A percentile compares a stretch with the other conserved stretches of the same genome.
Evolutionary conservation across 208 protist species (phyloP).

Genomic region (Leishmania arabica): DNA sequence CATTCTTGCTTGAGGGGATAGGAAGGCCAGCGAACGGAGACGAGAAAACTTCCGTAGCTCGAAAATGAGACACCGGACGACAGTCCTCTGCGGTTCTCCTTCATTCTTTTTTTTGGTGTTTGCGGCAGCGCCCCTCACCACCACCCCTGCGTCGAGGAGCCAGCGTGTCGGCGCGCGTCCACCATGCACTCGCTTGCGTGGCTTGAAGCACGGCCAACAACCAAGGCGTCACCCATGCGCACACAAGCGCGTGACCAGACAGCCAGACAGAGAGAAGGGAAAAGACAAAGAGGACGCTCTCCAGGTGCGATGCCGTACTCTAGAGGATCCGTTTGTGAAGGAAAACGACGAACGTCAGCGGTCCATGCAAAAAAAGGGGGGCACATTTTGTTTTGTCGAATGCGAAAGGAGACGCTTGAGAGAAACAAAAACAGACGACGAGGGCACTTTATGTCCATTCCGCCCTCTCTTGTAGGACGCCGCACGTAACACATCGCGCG

Average conservation of each 20-base stretch:
- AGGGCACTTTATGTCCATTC: neutral
- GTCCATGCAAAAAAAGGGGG: neutral
- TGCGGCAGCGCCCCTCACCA: neutral
- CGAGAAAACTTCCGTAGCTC: neutral
- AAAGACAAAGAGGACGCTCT: neutral
- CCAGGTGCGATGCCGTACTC: neutral
- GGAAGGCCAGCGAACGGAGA: neutral
- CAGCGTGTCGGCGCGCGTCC: neutral
- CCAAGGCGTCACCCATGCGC: neutral
- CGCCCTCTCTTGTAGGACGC: neutral
- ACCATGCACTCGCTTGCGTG: neutral
- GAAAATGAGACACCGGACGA: neutral
- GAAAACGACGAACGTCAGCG: neutral
- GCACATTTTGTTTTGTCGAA: neutral
- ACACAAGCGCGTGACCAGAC: neutral
- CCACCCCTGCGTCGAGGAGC: neutral
- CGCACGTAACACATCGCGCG: neutral
- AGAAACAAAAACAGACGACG: neutral
- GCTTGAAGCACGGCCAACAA: neutral
- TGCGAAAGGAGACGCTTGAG: neutral
- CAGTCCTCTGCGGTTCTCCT: neutral
- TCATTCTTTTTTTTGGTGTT: neutral
- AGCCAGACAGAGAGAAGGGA: neutral
- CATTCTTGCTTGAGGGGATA: slow-evolving; percentile 26
- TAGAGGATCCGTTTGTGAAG: neutral